Evolutionary conservation across 345 rosid genomes (phyloP), one percentile per base, ranked within the genome.

Genomic region (Eucalyptus fibrosa): DNA sequence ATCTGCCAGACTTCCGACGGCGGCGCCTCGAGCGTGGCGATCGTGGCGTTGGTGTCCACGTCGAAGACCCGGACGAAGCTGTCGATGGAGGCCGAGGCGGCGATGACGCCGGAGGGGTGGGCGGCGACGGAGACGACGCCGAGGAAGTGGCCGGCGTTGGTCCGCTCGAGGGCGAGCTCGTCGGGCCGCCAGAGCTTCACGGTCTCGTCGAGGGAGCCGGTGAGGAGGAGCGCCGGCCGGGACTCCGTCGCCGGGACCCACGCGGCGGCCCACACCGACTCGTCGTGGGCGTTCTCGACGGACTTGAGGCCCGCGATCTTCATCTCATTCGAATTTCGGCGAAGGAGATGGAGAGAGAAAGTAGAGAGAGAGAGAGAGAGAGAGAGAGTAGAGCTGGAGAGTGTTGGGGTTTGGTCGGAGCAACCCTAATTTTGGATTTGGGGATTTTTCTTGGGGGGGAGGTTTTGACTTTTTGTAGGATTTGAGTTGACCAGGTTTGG

Each of bases 1-100:
- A 98, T 94, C 89, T 98, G 98, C 99, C 99, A 97, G 86, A 97
- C 97, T 92, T 98, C 99, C 28, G 99, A 96, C 18, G 99, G 99
- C 19, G 99, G 99, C 89, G 98, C 99, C 90, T 98, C 99, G 86
- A 98, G 95, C 80, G 96, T 93, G 62, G 99, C 99, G 88, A 98
- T 96, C 55, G 96, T 94, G 59, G 97, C 96, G 92, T 96, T 98
- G 88, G 99, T 97, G 77, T 98, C 98, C 26, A 97, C 98, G 92
- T 98, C 99, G 89, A 98, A 98, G 62, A 98, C 98, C 40, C 99
- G 94, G 21, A 98, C 96, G 91, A 97, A 96, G 94, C 99, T 96
- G 90, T 98, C 99, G n/a, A 97, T 95, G 7, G 99, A 96, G 24
- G 99, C 97, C 24, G 99, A 96, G 6, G 99, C 99, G 28, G 97